Conservation (phyloP, 768 basidiomycete species). For the Infundibulicybe gibba region DNA sequence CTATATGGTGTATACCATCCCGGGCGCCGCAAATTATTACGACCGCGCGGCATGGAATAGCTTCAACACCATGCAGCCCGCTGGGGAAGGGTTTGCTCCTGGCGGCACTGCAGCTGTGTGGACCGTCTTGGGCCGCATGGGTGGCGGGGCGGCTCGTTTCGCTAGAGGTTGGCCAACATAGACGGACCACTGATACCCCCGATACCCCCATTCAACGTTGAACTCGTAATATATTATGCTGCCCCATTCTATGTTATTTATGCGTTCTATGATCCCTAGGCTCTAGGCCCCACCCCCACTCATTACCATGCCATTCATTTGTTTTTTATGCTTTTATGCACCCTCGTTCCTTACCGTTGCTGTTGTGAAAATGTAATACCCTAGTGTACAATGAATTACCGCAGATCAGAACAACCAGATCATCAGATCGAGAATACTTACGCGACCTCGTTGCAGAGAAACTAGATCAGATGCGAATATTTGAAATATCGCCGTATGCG, state of each 20-base stretch:
- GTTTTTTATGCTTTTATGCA: not conserved
- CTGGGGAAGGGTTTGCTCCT: constrained; percentile 65
- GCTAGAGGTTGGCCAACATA: constrained; percentile 78
- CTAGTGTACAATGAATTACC: too few relatives aligned
- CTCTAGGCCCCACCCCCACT: constrained; percentile 6
- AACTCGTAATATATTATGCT: constrained; percentile 2
- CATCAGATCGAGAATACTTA: too few relatives aligned
- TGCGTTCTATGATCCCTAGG: constrained; percentile 3
- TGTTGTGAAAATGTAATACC: too few relatives aligned
- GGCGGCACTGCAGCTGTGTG: constrained; percentile 63
- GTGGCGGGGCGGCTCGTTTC: constrained; percentile 71
- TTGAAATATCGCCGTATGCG: too few relatives aligned
- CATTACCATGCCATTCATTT: constrained; percentile 4
- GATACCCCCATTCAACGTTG: constrained; percentile 3
- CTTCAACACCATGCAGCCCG: constrained; percentile 69
- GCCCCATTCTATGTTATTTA: constrained; percentile 8
- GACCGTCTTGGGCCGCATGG: constrained; percentile 67
- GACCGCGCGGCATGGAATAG: constrained; percentile 78
- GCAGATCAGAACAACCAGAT: too few relatives aligned
- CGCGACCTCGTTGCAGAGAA: too few relatives aligned
- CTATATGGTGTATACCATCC: constrained; percentile 50
- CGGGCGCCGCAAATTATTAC: constrained; percentile 69
- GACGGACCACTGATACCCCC: constrained; percentile 5
- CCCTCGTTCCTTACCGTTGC: constrained; percentile 4
- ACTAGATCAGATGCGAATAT: too few relatives aligned